Conservation (phyloP, 2,329 filamentous ascomycete genomes). For the Ophiognomonia clavigignenti-juglandacearum region DNA sequence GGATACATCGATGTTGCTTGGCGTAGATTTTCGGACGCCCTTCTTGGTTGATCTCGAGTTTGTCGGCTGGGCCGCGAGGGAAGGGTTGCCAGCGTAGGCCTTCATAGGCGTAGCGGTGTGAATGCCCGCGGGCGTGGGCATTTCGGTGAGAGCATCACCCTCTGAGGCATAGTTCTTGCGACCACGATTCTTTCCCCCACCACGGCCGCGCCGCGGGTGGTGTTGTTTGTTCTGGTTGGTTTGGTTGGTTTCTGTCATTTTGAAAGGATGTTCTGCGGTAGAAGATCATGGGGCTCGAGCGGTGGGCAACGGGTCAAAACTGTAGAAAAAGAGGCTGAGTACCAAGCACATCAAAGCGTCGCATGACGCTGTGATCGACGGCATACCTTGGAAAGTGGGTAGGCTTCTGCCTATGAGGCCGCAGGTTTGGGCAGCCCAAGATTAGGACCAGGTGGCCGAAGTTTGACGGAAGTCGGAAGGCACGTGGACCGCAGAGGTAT, state of each 20-base stretch:
- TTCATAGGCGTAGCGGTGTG: conserved; percentile 44
- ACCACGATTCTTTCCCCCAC: conserved; percentile 30
- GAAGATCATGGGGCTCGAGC: conserved; percentile 3
- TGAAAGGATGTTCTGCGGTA: conserved; percentile 7
- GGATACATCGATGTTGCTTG: conserved; percentile 27
- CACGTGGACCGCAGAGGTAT: background rate
- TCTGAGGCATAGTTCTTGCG: conserved; percentile 57
- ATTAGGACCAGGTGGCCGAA: conserved; percentile 10
- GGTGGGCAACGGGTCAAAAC: background rate
- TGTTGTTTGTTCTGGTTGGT: conserved; percentile 26
- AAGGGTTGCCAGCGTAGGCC: conserved; percentile 30
- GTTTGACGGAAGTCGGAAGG: conserved; percentile 6
- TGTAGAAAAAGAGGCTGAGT: background rate
- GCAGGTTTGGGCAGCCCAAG: background rate
- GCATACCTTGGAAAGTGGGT: conserved; percentile 4
- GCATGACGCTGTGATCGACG: background rate
- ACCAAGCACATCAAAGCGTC: background rate
- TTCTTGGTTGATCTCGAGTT: conserved; percentile 27
- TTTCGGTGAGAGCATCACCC: conserved; percentile 42
- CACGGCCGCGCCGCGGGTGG: conserved; percentile 35
- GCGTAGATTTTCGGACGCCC: conserved; percentile 24
- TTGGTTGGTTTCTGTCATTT: conserved; percentile 28
- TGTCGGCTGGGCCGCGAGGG: conserved; percentile 24
- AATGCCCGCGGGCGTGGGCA: conserved; percentile 28
- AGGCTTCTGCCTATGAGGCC: conserved; percentile 6